Base-by-base conservation (phyloP, 2,329 filamentous ascomycete species). In the Diplodia mutila region DNA sequence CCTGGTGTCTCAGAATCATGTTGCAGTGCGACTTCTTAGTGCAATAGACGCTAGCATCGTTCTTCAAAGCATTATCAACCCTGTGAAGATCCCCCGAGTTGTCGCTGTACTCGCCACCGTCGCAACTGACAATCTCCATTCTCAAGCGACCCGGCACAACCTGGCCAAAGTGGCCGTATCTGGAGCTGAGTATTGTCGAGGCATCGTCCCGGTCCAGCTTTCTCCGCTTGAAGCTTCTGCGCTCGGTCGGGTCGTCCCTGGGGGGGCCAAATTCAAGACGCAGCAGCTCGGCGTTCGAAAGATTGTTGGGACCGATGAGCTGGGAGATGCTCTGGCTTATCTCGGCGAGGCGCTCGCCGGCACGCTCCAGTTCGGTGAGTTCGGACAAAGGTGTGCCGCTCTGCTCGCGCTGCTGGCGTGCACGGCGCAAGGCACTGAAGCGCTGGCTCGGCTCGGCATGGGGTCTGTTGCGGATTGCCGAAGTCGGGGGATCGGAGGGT, bases 111-210 rank as follows among this genome's bases (percentile, higher is more conserved):
- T 84, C 83, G 52, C 94, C 93, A 49, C 93, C 93, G 77, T 97
- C 94, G 75, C 93, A 97, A 82, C 90, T 95, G 59, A 92, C 86
- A 70, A 97, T 89, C 76, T 97, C 91, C 91, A 97, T 93, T 69
- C 86, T 90, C 73, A 97, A 81, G 70, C 87, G 85, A 3, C 93
- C 94, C 0, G 92, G 87, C 69, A 95, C 91, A 18, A 97, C 91
- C 79, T 97, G 94, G 21, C 94, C 94, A 77, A 90, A 93, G 73
- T 89, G 89, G 25, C 94, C 94, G 77, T 97, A 98, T 70, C 87
- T 89, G 75, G 94, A 92, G 76, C 74, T 65, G 75, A 73, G 63
- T 75, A 76, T 27, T 71, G 71, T 66, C 73, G 49, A 53, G 59
- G 59, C 70, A 16, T 75, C 67, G 25, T 78, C 76, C 52, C 78